Conservation (phyloP, 768 basidiomycete species). For the Russula griseocarnosa region DNA sequence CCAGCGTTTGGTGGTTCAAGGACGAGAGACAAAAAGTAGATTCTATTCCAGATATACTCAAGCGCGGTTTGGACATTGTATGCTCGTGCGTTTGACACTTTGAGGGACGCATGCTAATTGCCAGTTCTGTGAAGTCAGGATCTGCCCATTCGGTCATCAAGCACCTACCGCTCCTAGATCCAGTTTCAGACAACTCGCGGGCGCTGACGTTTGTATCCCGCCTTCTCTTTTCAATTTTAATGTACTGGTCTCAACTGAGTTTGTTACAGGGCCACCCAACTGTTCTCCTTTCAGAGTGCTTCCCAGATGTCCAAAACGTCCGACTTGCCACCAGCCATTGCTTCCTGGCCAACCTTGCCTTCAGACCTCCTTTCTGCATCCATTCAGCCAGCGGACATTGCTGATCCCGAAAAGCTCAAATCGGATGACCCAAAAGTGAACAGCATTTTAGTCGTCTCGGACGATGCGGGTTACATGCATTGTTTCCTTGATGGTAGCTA, state of each 20-base stretch:
- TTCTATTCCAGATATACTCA: slow-evolving; percentile 72
- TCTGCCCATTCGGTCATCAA: slow-evolving; percentile 69
- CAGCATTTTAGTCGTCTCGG: slow-evolving; percentile 61
- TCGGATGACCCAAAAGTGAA: slow-evolving; percentile 49
- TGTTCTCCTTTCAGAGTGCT: slow-evolving; percentile 77
- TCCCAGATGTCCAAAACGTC: slow-evolving; percentile 48
- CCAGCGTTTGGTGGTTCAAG: slow-evolving; percentile 71
- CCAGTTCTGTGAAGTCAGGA: slow-evolving; percentile 56
- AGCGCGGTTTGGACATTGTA: slow-evolving; percentile 61
- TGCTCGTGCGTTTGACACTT: slow-evolving; percentile 28
- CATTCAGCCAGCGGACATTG: slow-evolving; percentile 45
- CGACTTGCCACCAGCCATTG: slow-evolving; percentile 55
- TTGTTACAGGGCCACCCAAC: slow-evolving; percentile 58
- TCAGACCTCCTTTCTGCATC: slow-evolving; percentile 55
- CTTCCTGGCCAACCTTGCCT: slow-evolving; percentile 64
- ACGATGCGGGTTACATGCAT: slow-evolving; percentile 54
- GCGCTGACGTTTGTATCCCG: slow-evolving; percentile 53
- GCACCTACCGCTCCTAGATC: slow-evolving; percentile 67
- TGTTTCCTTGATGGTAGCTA: slow-evolving; percentile 75
- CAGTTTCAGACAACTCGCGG: slow-evolving; percentile 61
- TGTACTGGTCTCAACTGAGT: slow-evolving; percentile 8
- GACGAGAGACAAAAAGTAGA: slow-evolving; percentile 43
- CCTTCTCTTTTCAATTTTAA: slow-evolving; percentile 12
- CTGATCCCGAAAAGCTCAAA: slow-evolving; percentile 41
- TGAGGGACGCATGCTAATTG: slow-evolving; percentile 18